phyloP scores from a whole-genome alignment of 2,329 filamentous ascomycete species.

The Exophiala sideris region DNA sequence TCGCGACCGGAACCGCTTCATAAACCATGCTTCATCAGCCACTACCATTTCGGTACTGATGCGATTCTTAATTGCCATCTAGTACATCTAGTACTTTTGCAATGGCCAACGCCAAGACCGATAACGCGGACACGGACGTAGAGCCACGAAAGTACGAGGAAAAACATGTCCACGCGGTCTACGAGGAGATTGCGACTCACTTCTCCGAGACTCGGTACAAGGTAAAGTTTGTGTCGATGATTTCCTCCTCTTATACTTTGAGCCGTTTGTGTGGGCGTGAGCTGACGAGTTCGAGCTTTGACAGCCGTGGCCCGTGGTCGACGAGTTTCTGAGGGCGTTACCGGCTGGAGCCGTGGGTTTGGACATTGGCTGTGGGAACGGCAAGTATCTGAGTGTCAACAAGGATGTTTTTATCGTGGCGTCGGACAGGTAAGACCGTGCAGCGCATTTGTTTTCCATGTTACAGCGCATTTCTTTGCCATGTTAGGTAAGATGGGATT shows the following conservation, averaged over 20 bases:
- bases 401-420: constrained; percentile 73
- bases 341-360: constrained; percentile 72
- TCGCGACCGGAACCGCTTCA: too few species aligned
- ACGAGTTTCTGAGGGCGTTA: constrained; percentile 67
- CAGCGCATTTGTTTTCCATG: constrained; percentile 31
- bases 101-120: background rate
- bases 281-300: background rate
- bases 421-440: constrained; percentile 68
- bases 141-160: constrained; percentile 63
- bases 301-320: constrained; percentile 87
- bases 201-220: constrained; percentile 58
- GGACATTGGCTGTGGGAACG: constrained; percentile 94
- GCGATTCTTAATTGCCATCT: too few species aligned
- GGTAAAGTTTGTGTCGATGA: constrained; percentile 36
- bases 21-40: too few species aligned
- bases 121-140: constrained; percentile 4
- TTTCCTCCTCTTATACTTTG: too few species aligned
- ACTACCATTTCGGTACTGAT: too few species aligned
- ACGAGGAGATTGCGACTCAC: constrained; percentile 57
- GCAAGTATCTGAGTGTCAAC: constrained; percentile 87
- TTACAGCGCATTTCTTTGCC: constrained; percentile 26
- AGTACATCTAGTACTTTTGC: background rate
- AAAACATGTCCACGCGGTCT: constrained; percentile 84
- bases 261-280: background rate
- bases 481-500: constrained; percentile 11